Percentiles rank a stretch among this genome's conserved stretches.
phyloP scores from a whole-genome alignment of 1,284 basidiomycete species.

The Cutaneotrichosporon spelunceum region DNA sequence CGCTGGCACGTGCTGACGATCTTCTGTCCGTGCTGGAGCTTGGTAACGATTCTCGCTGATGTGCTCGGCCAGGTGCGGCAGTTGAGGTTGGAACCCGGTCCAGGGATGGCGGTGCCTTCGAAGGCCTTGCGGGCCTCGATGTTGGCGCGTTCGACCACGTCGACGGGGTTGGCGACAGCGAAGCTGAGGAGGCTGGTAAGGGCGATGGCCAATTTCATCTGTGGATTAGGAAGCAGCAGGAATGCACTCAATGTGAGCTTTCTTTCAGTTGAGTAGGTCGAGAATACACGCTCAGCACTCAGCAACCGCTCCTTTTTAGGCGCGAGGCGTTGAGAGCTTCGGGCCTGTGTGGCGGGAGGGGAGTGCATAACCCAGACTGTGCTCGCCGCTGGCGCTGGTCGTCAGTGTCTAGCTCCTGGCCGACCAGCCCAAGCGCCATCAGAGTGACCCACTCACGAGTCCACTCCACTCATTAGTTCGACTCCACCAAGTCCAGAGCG shows the following conservation, averaged over 20 bases:
- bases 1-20: conserved; percentile 4
- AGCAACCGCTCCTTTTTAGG: no score
- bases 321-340: no score
- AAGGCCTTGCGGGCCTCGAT: not conserved
- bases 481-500: no score
- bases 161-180: not conserved
- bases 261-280: not conserved
- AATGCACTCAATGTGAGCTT: not conserved
- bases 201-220: not conserved
- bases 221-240: not conserved
- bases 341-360: no score
- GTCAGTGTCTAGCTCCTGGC: no score
- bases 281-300: no score
- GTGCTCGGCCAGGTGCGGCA: not conserved
- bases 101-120: not conserved
- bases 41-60: not conserved
- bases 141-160: not conserved
- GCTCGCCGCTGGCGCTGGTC: no score
- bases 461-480: no score
- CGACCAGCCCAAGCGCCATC: no score
- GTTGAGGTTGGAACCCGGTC: not conserved
- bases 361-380: no score
- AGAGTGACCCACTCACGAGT: no score
- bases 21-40: not conserved
- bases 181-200: not conserved